Conservation (phyloP, 352 stramenopile genomes). For the Globisporangium middletonii region DNA sequence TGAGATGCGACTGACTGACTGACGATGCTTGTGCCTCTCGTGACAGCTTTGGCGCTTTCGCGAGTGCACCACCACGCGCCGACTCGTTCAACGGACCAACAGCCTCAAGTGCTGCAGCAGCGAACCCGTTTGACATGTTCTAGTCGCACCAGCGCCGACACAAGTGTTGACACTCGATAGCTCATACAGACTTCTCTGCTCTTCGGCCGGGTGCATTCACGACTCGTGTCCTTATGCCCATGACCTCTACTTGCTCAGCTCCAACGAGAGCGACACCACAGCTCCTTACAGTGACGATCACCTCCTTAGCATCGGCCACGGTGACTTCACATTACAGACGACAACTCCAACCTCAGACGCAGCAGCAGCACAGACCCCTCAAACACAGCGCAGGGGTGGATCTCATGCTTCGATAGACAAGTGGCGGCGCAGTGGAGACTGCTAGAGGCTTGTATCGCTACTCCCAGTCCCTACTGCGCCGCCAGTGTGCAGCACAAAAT, state of each 20-base stretch:
- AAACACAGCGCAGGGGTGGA: conserved; percentile 18
- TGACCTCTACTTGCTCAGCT: no score
- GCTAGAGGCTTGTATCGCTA: background rate
- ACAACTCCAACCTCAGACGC: background rate
- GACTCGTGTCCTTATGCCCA: no score
- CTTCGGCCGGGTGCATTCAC: no score
- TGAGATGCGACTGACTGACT: background rate
- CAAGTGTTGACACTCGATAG: background rate
- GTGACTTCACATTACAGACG: no score
- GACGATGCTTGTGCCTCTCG: background rate
- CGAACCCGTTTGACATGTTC: conserved; percentile 85
- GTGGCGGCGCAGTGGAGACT: background rate
- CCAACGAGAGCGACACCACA: no score
- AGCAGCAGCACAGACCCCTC: background rate
- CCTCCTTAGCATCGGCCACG: no score
- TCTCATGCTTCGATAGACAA: conserved; percentile 32
- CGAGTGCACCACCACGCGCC: conserved; percentile 24
- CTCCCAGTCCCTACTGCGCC: background rate
- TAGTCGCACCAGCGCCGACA: conserved; percentile 17
- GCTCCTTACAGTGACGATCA: no score
- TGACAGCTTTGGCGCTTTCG: conserved; percentile 30
- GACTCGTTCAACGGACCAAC: conserved; percentile 20
- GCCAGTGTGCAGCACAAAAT: conserved; percentile 61
- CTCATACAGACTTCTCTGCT: no score
- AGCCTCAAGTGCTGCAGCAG: conserved; percentile 21